These are phyloP conservation scores for Cyclotella sp. DNA, from an alignment of 108 stramenopile genomes.

Conservation along the genomic window DNA sequence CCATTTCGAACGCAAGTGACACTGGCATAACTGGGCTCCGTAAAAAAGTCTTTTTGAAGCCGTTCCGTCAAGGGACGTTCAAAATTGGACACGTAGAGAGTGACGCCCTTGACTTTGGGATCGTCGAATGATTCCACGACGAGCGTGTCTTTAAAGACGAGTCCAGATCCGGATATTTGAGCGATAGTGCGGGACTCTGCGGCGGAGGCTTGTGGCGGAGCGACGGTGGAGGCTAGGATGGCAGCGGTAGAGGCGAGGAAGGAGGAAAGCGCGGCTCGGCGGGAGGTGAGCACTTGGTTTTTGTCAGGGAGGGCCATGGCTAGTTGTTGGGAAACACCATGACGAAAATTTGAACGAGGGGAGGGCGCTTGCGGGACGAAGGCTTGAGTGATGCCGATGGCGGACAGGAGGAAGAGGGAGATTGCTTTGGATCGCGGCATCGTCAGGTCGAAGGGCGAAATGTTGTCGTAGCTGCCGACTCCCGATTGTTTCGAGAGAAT, in stretches of 20 bases:
- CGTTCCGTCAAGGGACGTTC: slow-evolving; percentile 90
- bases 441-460: too few species aligned
- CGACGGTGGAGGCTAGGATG: slow-evolving; percentile 6
- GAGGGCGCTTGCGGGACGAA: background rate
- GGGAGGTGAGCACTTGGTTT: slow-evolving; percentile 3
- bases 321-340: background rate
- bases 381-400: background rate
- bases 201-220: slow-evolving; percentile 9
- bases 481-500: too few species aligned
- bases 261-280: slow-evolving; percentile 36
- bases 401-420: background rate
- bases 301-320: background rate
- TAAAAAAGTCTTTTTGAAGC: slow-evolving; percentile 79
- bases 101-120: slow-evolving; percentile 82
- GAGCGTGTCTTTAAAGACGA: slow-evolving; percentile 91
- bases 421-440: background rate
- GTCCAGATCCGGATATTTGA: slow-evolving; percentile 74
- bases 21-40: slow-evolving; percentile 82
- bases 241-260: slow-evolving; percentile 14
- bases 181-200: slow-evolving; percentile 67
- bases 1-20: slow-evolving; percentile 85
- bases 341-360: background rate
- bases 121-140: slow-evolving; percentile 83
- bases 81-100: slow-evolving; percentile 90
- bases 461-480: too few species aligned